Evolutionary conservation across 2,329 filamentous ascomycete species (phyloP).

Genomic region (Apiospora marii): DNA sequence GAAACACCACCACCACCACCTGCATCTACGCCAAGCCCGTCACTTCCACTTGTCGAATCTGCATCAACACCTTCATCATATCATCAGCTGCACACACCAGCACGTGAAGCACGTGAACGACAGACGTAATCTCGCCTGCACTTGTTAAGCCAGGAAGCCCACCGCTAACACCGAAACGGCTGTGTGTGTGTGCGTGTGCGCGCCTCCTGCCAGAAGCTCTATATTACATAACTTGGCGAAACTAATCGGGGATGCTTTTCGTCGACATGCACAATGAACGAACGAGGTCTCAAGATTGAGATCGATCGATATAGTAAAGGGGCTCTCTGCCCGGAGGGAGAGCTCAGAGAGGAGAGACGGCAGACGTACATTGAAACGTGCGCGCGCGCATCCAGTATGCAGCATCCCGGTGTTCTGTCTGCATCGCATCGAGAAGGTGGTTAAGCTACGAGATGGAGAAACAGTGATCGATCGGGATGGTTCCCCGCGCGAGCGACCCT

Average conservation of each 20-base stretch:
- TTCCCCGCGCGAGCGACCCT: slow-evolving; percentile 6
- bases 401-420: neutral
- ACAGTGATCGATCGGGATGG: slow-evolving; percentile 4
- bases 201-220: neutral
- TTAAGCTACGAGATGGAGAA: neutral
- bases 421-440: slow-evolving; percentile 19
- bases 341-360: neutral
- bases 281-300: neutral
- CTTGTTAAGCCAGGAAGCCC: neutral
- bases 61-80: neutral
- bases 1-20: slow-evolving; percentile 7
- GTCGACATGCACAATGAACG: slow-evolving; percentile 14
- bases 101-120: neutral
- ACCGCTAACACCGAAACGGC: neutral
- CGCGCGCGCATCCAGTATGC: neutral
- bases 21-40: slow-evolving; percentile 15
- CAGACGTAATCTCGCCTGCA: neutral
- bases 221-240: neutral
- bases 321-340: neutral
- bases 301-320: slow-evolving; percentile 3
- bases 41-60: slow-evolving; percentile 4
- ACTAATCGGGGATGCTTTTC: neutral
- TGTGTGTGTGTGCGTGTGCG: neutral
- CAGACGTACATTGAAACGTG: neutral
- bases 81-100: neutral